Evolutionary conservation across 1,284 basidiomycete species (phyloP).

Genomic region (Tilletia caries): DNA sequence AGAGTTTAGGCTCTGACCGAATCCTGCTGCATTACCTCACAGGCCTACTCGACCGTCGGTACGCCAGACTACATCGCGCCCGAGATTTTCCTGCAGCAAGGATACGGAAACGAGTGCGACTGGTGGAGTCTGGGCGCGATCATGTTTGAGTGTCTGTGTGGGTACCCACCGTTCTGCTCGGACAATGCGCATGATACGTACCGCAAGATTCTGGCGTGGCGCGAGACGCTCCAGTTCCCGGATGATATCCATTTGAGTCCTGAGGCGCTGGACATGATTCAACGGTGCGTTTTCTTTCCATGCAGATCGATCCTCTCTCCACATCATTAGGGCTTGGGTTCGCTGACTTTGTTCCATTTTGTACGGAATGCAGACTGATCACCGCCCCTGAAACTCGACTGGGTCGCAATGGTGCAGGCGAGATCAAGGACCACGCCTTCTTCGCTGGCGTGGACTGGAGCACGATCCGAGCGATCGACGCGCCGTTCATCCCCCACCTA

Average conservation of each 20-base stretch:
- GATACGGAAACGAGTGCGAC: constrained; percentile 96
- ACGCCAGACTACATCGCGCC: constrained; percentile 99
- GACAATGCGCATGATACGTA: constrained; percentile 97
- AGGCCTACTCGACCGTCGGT: constrained; percentile 97
- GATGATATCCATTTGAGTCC: constrained; percentile 91
- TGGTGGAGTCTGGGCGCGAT: constrained; percentile 88
- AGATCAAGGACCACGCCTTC: constrained; percentile 90
- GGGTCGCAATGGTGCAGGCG: constrained; percentile 64
- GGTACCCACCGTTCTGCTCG: constrained; percentile 93
- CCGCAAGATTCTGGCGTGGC: constrained; percentile 97
- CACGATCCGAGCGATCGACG: constrained; percentile 83
- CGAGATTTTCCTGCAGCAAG: constrained; percentile 95
- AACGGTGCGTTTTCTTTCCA: constrained; percentile 59
- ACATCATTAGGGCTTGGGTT: not conserved
- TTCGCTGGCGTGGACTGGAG: constrained; percentile 96
- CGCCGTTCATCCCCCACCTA: constrained; percentile 89
- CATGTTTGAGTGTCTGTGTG: constrained; percentile 97
- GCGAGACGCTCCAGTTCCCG: constrained; percentile 79
- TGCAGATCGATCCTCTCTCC: too few relatives aligned
- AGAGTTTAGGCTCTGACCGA: not conserved
- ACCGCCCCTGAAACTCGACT: constrained; percentile 76
- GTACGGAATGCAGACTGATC: constrained; percentile 67
- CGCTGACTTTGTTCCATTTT: not conserved
- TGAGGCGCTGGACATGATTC: constrained; percentile 87
- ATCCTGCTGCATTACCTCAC: not conserved